Conservation (phyloP, 2,329 filamentous ascomycete species). For the Calycina herbarum region DNA sequence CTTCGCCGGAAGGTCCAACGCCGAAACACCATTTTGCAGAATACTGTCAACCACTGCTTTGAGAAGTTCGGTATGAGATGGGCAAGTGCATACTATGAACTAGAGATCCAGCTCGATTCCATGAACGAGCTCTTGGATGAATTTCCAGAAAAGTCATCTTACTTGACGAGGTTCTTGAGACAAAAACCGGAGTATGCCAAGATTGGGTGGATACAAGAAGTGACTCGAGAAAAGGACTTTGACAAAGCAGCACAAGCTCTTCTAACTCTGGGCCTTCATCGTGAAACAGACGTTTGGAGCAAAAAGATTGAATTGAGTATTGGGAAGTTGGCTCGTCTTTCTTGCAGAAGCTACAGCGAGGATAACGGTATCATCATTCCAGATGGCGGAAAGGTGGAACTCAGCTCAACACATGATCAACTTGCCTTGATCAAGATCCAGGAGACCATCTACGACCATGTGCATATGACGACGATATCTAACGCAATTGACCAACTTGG, state of each 20-base stretch:
- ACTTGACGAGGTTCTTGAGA: conserved; percentile 77
- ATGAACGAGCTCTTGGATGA: conserved; percentile 71
- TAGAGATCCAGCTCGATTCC: conserved; percentile 67
- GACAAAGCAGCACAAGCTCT: conserved; percentile 71
- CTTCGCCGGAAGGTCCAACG: not conserved
- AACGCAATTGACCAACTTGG: conserved; percentile 78
- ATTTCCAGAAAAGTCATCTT: conserved; percentile 64
- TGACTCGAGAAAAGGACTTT: conserved; percentile 74
- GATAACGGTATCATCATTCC: conserved; percentile 35
- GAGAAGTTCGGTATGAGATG: conserved; percentile 50
- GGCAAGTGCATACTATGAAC: conserved; percentile 75
- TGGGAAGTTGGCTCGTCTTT: conserved; percentile 77
- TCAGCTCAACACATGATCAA: conserved; percentile 31
- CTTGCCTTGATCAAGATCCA: conserved; percentile 66
- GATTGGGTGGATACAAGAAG: conserved; percentile 93
- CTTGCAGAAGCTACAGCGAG: conserved; percentile 50
- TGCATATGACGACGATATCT: conserved; percentile 62
- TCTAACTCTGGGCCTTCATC: conserved; percentile 64
- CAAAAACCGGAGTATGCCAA: conserved; percentile 70
- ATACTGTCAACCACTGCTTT: conserved; percentile 45
- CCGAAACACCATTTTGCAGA: conserved; percentile 23
- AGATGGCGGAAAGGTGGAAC: conserved; percentile 40
- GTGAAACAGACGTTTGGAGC: conserved; percentile 82
- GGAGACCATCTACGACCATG: conserved; percentile 69
- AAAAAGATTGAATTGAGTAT: conserved; percentile 92